Evolutionary conservation across 805 yeast genomes (phyloP).

Genomic region (Yarrowia osloensis): DNA sequence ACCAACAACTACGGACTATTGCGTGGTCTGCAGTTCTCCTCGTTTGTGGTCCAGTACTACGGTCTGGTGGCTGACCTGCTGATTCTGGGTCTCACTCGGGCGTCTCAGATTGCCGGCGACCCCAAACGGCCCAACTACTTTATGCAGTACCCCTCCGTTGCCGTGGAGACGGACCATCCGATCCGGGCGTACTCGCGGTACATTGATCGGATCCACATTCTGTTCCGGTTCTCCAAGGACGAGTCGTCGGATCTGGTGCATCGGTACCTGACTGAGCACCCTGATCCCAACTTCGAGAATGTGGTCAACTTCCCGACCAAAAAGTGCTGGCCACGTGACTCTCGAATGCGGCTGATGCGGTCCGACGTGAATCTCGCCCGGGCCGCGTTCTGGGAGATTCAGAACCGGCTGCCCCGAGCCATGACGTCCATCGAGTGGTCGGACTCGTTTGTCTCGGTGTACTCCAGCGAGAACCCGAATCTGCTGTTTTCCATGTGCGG

Average conservation of each 20-base stretch:
- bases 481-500: conserved; percentile 90
- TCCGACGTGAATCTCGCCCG: conserved; percentile 90
- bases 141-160: conserved; percentile 62
- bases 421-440: conserved; percentile 76
- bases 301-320: conserved; percentile 83
- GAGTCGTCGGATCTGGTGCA: conserved; percentile 76
- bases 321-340: conserved; percentile 92
- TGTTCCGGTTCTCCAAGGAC: conserved; percentile 70
- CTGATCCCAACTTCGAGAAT: conserved; percentile 89
- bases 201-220: conserved; percentile 75
- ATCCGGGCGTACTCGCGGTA: conserved; percentile 80
- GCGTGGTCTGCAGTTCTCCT: conserved; percentile 86
- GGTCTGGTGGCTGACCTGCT: conserved; percentile 82
- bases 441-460: conserved; percentile 80
- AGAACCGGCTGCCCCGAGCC: conserved; percentile 75
- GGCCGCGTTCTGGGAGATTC: conserved; percentile 89
- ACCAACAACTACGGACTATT: conserved; percentile 85
- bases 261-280: conserved; percentile 77
- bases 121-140: conserved; percentile 68
- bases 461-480: conserved; percentile 88
- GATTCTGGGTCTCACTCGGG: conserved; percentile 82
- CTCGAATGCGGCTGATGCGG: conserved; percentile 86
- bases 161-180: conserved; percentile 68
- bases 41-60: conserved; percentile 87
- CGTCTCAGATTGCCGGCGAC: conserved; percentile 82